These are phyloP conservation scores for Backusella mclennaniae DNA, from an alignment of 192 early-diverging fungal species.

Conservation along the genomic window DNA sequence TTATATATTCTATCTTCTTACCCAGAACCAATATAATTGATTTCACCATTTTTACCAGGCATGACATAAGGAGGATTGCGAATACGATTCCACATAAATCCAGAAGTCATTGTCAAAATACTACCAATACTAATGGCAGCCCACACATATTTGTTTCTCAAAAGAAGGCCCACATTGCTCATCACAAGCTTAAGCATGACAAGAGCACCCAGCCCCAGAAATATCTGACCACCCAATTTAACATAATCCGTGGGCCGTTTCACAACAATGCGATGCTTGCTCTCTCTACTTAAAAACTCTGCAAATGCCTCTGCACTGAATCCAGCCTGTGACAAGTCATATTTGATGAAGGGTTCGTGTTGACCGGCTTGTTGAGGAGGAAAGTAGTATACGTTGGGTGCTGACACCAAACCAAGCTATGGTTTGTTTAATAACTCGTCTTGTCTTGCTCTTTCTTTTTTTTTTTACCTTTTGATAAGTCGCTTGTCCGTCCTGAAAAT, in stretches of 20 bases:
- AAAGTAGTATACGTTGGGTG: slow-evolving; percentile 69
- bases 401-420: slow-evolving; percentile 52
- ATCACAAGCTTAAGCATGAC: slow-evolving; percentile 38
- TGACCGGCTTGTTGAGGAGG: slow-evolving; percentile 54
- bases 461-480: slow-evolving; percentile 59
- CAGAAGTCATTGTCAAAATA: slow-evolving; percentile 69
- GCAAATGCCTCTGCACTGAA: slow-evolving; percentile 64
- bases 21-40: slow-evolving; percentile 60
- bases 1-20: background rate
- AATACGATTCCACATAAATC: slow-evolving; percentile 86
- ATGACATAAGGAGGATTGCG: slow-evolving; percentile 66
- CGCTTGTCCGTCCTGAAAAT: slow-evolving; percentile 61
- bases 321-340: slow-evolving; percentile 61
- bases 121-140: slow-evolving; percentile 43
- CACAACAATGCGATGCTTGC: slow-evolving; percentile 33
- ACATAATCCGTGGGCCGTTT: slow-evolving; percentile 62
- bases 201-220: slow-evolving; percentile 31
- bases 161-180: slow-evolving; percentile 36
- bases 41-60: slow-evolving; percentile 44
- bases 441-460: too few species aligned
- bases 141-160: slow-evolving; percentile 58
- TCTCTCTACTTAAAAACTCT: slow-evolving; percentile 43
- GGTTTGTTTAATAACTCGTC: too few species aligned
- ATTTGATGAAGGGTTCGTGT: slow-evolving; percentile 47
- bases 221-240: slow-evolving; percentile 33